phyloP scores from a whole-genome alignment of 2,329 filamentous ascomycete species.

The Talaromyces sp. region DNA sequence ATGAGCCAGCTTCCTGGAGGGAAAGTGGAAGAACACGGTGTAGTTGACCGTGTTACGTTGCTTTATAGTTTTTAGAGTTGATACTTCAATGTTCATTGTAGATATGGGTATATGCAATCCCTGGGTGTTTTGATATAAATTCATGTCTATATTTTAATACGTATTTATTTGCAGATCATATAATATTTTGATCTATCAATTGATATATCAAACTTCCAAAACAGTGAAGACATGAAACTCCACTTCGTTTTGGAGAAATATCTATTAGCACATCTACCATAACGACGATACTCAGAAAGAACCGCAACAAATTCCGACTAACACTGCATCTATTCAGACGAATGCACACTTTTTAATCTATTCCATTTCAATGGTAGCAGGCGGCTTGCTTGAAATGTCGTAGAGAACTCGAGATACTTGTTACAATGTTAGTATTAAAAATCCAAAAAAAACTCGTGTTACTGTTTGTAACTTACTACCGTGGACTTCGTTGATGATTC shows the following conservation, averaged over 20 bases:
- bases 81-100: neutral
- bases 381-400: conserved; percentile 40
- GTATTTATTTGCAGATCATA: neutral
- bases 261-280: neutral
- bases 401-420: conserved; percentile 64
- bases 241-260: neutral
- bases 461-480: conserved; percentile 33
- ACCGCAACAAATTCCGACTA: neutral
- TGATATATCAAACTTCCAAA: neutral
- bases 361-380: conserved; percentile 24
- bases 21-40: conserved; percentile 13
- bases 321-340: neutral
- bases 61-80: neutral
- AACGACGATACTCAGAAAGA: neutral
- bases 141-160: neutral
- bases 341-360: conserved; percentile 14
- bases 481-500: conserved; percentile 72
- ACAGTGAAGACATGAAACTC: neutral
- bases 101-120: neutral
- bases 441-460: neutral
- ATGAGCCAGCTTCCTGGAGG: conserved; percentile 16
- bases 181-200: neutral
- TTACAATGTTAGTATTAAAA: neutral
- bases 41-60: neutral
- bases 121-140: too few relatives aligned